Base-by-base conservation (phyloP, 1,284 basidiomycete species). In the Cryptococcus maquisensis region DNA sequence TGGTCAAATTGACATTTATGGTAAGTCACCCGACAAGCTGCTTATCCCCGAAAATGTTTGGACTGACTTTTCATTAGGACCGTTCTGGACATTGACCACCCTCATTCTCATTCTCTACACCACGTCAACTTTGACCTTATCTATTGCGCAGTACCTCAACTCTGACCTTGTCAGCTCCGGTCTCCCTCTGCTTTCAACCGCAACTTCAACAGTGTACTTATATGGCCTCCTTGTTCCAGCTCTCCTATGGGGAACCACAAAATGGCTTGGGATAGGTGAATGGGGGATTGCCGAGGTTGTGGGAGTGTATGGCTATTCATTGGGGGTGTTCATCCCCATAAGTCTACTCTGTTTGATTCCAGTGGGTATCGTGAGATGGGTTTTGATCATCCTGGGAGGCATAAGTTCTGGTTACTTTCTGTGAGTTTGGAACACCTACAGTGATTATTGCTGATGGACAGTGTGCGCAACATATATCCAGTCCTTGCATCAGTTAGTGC, bases 11-110 rank as follows among this genome's bases (percentile, higher is more conserved):
- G 79, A 81, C 56, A 65, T 81, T 4, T 81, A 81, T 57, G 79
- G 77, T 77, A 55, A 49, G 64, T 38, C 28, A 32, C 10, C 28
- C 4, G 3, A 5, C 28, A 28, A 4, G 10, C 28, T 28, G 28
- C 28, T 32, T 32, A 6, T 32, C 28, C 7, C 28, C 2, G 26
- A 13, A 26, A 8, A 10, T 50, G 20, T 9, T 35, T n/a, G 18
- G 15, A 32, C 45, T 40, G 24, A 49, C 26, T 37, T 37, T 12
- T 16, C 43, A 13, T 21, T 59, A 78, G 92, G 93, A 1, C 91
- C 93, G 0, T 96, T 97, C 79, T 97, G 93, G 93, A 89, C 91
- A 0, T 82, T 94, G 47, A 93, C 91, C 0, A 95, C 92, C 1
- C 83, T 96, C 60, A 87, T 95, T 48, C 90, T 96, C 68, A 81